Evolutionary conservation across 2,329 filamentous ascomycete species (phyloP).

Genomic region (Hymenoscyphus salicellus): DNA sequence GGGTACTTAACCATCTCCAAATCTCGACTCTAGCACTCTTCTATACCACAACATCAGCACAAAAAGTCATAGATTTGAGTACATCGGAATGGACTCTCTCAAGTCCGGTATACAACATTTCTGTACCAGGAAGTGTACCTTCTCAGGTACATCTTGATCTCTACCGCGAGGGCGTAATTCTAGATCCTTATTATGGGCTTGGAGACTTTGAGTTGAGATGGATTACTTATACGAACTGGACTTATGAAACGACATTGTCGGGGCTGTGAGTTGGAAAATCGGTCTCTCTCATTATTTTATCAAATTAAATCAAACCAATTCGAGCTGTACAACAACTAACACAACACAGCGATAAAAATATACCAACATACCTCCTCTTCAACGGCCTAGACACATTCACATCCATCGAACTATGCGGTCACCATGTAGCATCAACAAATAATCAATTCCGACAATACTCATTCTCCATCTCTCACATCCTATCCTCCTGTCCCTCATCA

Average conservation of each 20-base stretch:
- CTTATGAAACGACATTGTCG: slow-evolving; percentile 51
- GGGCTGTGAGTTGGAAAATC: slow-evolving; percentile 38
- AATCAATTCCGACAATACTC: slow-evolving; percentile 63
- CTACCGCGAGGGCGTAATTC: slow-evolving; percentile 44
- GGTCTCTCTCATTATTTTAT: not conserved
- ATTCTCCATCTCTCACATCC: slow-evolving; percentile 51
- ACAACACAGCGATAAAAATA: slow-evolving; percentile 33
- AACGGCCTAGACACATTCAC: slow-evolving; percentile 62
- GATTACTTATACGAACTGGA: slow-evolving; percentile 59
- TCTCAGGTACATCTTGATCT: slow-evolving; percentile 60
- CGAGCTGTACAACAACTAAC: slow-evolving; percentile 3
- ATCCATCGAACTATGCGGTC: slow-evolving; percentile 52
- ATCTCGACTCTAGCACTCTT: not conserved
- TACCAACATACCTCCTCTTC: slow-evolving; percentile 55
- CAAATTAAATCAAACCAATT: not conserved
- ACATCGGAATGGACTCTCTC: slow-evolving; percentile 19
- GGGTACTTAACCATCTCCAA: not conserved
- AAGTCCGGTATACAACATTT: slow-evolving; percentile 41
- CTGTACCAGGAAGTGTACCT: slow-evolving; percentile 53
- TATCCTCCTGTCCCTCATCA: slow-evolving; percentile 42
- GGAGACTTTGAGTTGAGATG: slow-evolving; percentile 60
- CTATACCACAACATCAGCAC: slow-evolving; percentile 2
- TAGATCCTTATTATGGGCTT: slow-evolving; percentile 47
- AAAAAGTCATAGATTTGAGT: slow-evolving; percentile 18
- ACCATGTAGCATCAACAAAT: slow-evolving; percentile 53